Base-by-base conservation (phyloP, 2,329 filamentous ascomycete species). In the Fusarium chaquense region DNA sequence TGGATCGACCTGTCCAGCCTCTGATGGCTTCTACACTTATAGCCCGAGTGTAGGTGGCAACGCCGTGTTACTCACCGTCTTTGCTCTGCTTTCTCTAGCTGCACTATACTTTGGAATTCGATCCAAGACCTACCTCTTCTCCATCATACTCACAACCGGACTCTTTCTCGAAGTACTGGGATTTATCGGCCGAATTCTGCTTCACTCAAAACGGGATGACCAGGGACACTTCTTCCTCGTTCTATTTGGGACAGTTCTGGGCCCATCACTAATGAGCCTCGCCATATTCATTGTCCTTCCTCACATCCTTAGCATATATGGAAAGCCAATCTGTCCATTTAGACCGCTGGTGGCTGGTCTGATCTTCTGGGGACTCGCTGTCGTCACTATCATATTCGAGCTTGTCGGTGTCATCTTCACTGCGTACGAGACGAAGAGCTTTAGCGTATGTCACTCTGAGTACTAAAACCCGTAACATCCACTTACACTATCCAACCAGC, bases 261-360 rank as follows among this genome's bases (percentile, higher is more conserved):
- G 84, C 2, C 83, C 85, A 18, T 82, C 81, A 4, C 76, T 85
- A 40, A 79, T 86, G 65, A 80, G 79, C 13, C 76, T 78, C 13
- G 81, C 83, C 28, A 75, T 85, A 30, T 85, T 83, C 55, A 74
- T 81, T 24, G 70, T 83, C 10, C 73, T 86, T 20, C 84, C 85
- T 4, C 83, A 83, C 45, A 75, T 86, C 24, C 75, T 86, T 36
- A 75, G 78, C 10, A 70, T 86, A 6, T 86, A 86, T 62, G 84
- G 84, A 22, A 78, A 81, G 10, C 76, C 80, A 9, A 79, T 82
- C 20, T 79, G 78, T 18, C 75, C 79, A 3, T 70, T 81, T 52
- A 76, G 66, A 12, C 81, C 82, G 1, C 63, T 79, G 1, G 74
- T 79, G 44, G 71, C 79, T 12, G 79, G 74, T 1, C 62, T 81